phyloP scores from a whole-genome alignment of 164 flowering plant species.

The Umbilicus rupestris region DNA sequence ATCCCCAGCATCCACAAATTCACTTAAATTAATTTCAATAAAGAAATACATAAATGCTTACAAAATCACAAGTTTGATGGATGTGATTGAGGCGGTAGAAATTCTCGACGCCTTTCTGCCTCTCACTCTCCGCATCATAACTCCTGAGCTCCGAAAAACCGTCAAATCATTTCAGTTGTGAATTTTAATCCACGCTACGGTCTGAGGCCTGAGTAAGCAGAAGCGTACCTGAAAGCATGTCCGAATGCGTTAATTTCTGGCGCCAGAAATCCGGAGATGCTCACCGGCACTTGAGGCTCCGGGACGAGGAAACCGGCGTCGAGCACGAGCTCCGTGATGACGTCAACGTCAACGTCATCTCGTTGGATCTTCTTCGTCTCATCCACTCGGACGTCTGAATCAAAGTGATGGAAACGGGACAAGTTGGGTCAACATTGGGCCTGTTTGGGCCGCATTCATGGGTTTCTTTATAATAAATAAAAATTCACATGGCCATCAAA shows the following conservation, averaged over 20 bases:
- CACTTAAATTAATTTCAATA: slow-evolving; percentile 5
- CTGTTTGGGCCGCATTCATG: not conserved
- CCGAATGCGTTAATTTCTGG: slow-evolving; percentile 45
- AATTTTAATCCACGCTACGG: slow-evolving; percentile 41
- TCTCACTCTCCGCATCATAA: slow-evolving; percentile 42
- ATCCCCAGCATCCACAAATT: not conserved
- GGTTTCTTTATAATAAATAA: not conserved
- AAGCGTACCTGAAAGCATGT: slow-evolving; percentile 40
- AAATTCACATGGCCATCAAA: no score
- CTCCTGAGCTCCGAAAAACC: slow-evolving; percentile 24
- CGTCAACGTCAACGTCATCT: slow-evolving; percentile 4
- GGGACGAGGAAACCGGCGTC: slow-evolving; percentile 36
- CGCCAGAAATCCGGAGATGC: slow-evolving; percentile 32
- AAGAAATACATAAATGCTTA: slow-evolving; percentile 11
- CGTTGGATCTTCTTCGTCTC: not conserved
- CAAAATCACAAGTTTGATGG: slow-evolving; percentile 44
- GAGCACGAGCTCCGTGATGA: slow-evolving; percentile 27
- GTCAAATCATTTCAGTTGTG: slow-evolving; percentile 21
- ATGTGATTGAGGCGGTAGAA: slow-evolving; percentile 49
- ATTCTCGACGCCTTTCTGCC: slow-evolving; percentile 41
- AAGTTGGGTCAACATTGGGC: not conserved
- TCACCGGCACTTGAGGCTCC: slow-evolving; percentile 1
- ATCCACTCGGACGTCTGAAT: not conserved
- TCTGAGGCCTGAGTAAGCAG: not conserved
- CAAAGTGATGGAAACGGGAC: no score